These are phyloP conservation scores for Chlamydomonas asymmetrica DNA, from an alignment of 139 green algal genomes.

Conservation along the genomic window DNA sequence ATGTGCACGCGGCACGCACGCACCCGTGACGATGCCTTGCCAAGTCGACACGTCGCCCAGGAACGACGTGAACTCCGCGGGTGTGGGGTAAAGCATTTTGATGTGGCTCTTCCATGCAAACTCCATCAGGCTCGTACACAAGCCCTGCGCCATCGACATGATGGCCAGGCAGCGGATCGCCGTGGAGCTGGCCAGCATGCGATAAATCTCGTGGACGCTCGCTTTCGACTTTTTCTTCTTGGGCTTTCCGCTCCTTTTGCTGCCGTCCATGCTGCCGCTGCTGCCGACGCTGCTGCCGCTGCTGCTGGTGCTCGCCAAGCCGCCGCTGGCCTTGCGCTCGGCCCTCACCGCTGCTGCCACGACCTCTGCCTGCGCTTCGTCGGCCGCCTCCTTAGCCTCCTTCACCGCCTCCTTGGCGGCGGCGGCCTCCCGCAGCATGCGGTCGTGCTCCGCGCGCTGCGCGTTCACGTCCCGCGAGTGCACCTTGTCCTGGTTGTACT, in stretches of 20 bases:
- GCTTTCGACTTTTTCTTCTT: constrained; percentile 28
- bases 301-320: constrained; percentile 35
- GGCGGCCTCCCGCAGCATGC: not conserved
- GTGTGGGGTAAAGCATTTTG: constrained; percentile 77
- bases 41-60: constrained; percentile 85
- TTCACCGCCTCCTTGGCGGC: too few relatives aligned
- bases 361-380: constrained; percentile 13
- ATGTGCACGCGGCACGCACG: too few relatives aligned
- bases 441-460: not conserved
- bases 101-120: constrained; percentile 94
- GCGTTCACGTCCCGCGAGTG: not conserved
- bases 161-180: constrained; percentile 88
- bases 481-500: not conserved
- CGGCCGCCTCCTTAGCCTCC: not conserved
- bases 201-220: constrained; percentile 24
- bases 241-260: constrained; percentile 12
- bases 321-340: constrained; percentile 5
- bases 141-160: constrained; percentile 86
- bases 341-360: constrained; percentile 18
- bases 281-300: constrained; percentile 10
- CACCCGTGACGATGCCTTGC: constrained; percentile 52
- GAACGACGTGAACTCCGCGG: constrained; percentile 78
- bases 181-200: constrained; percentile 61
- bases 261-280: not conserved
- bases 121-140: constrained; percentile 90